Conservation (phyloP, 768 basidiomycete genomes). For the Lentinula raphanica region DNA sequence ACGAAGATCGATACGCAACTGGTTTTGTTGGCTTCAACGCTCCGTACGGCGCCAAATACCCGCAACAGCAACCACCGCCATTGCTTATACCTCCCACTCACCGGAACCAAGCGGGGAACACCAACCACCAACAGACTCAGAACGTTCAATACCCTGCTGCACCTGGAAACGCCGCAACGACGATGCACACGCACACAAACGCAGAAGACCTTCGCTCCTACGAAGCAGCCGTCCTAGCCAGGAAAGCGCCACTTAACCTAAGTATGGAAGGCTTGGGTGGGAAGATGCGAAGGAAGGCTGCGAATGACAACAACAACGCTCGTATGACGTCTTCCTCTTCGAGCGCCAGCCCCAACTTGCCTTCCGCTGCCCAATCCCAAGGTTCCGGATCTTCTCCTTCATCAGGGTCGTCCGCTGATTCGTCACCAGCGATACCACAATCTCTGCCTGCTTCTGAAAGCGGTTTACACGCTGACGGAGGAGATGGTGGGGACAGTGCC, state of each 20-base stretch:
- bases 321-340: neutral
- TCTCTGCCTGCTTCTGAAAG: conserved; percentile 11
- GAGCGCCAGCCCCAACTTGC: neutral
- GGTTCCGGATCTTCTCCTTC: neutral
- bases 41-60: neutral
- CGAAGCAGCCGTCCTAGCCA: conserved; percentile 69
- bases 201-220: conserved; percentile 66
- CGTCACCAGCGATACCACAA: conserved; percentile 12
- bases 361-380: neutral
- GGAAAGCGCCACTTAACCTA: conserved; percentile 55
- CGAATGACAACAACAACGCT: neutral
- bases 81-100: conserved; percentile 7
- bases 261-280: conserved; percentile 41
- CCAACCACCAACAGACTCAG: neutral
- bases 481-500: conserved; percentile 12
- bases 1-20: conserved; percentile 8
- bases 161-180: conserved; percentile 24
- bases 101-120: neutral
- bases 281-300: conserved; percentile 23
- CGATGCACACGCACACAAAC: conserved; percentile 39
- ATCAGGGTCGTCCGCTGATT: conserved; percentile 13
- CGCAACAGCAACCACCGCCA: conserved; percentile 7
- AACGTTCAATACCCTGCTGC: conserved; percentile 9
- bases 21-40: neutral
- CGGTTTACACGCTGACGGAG: conserved; percentile 15